Evolutionary conservation across 495 filamentous ascomycete genomes (phyloP), one percentile per base, ranked within the genome.

Genomic region (Aspergillus sclerotiicarbonarius): DNA sequence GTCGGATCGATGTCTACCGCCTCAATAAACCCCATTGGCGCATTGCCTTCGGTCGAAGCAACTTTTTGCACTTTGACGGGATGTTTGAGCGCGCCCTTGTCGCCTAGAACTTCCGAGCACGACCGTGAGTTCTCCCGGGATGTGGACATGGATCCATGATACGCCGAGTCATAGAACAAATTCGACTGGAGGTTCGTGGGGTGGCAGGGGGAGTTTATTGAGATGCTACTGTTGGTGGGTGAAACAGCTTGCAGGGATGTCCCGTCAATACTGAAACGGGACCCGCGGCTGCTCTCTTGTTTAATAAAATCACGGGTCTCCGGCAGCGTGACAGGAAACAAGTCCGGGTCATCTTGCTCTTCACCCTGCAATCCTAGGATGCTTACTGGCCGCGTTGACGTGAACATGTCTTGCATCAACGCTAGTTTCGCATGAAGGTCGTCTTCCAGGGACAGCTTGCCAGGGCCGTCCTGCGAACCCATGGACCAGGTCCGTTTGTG

Each of bases 401-500:
- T 91, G 68, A 97, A 96, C 94, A 98, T 98, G 62, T 95, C 93
- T 67, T 96, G 90, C 66, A 95, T 82, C 29, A 84, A 87, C 47
- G 85, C 82, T 16, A 97, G 78, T 70, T 96, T 96, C 58, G 83
- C 77, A 58, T 96, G 89, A 7, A 97, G 76, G 67, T 98, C 95
- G 60, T 97, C 95, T 67, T 96, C 94, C 16, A 87, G 72, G 3
- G 89, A 82, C 41, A 85, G 62, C 39, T 88, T 85, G 6, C 78
- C 76, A 4, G 76, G 83, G 7, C 87, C 92, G 62, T 90, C 88
- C 49, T 90, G 82, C 5, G 92, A 96, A n/a, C 90, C 89, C 79
- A 94, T 89, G 19, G 94, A 97, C 92, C 92, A 97, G 3, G 92
- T 94, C 31, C 95, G 81, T 69, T 96, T 96, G 71, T 96, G 92